A percentile compares a stretch with the other conserved stretches of the same genome.
Conservation (phyloP, 2,329 filamentous ascomycete genomes). For the Monosporascus sp. region DNA sequence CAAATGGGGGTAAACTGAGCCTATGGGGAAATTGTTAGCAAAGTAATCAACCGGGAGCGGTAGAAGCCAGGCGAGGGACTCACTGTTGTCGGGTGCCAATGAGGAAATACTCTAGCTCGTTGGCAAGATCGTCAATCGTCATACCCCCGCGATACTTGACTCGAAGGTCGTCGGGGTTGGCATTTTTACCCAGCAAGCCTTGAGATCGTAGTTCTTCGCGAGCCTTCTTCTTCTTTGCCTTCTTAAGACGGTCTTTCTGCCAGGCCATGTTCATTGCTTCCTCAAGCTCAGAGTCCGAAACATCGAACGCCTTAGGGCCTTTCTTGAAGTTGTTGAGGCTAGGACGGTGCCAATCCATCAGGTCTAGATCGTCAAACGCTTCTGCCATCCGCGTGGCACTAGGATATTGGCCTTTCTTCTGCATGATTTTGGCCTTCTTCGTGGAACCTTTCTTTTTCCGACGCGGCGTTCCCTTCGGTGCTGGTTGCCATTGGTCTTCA, state of each 20-base stretch:
- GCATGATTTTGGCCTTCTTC: constrained; percentile 18
- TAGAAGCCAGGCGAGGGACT: constrained; percentile 19
- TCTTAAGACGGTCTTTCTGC: constrained; percentile 65
- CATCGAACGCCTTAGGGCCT: constrained; percentile 51
- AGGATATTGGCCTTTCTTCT: constrained; percentile 28
- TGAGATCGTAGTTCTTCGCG: constrained; percentile 63
- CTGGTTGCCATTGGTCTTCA: constrained; percentile 21
- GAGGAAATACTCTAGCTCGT: constrained; percentile 70
- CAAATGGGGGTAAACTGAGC: constrained; percentile 76
- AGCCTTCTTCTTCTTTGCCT: constrained; percentile 63
- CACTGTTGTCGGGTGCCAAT: constrained; percentile 58
- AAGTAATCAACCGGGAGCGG: too few relatives aligned
- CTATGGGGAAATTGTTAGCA: constrained; percentile 34
- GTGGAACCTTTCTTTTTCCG: constrained; percentile 24
- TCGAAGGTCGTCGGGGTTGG: constrained; percentile 54
- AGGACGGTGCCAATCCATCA: constrained; percentile 76
- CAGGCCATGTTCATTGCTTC: constrained; percentile 53
- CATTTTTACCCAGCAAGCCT: constrained; percentile 58
- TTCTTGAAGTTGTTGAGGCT: constrained; percentile 61
- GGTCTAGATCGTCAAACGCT: constrained; percentile 65
- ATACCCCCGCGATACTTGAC: constrained; percentile 71
- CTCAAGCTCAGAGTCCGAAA: constrained; percentile 65
- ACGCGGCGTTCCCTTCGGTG: constrained; percentile 16
- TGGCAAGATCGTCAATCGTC: constrained; percentile 61
- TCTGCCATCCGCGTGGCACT: constrained; percentile 39